Conservation (phyloP, 106 monocot species). For the Xerophyta viscosa region DNA sequence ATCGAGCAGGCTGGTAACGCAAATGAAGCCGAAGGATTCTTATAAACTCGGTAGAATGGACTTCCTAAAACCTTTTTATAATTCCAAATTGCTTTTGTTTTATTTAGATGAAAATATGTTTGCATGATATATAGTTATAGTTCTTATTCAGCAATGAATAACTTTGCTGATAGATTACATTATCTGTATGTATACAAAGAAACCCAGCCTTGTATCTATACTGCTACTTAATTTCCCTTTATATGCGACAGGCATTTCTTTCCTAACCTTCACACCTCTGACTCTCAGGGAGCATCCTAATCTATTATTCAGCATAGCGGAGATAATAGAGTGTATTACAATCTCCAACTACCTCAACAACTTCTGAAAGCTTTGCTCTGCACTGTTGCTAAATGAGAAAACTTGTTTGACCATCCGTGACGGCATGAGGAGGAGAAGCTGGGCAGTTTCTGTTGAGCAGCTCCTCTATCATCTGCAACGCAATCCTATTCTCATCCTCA, state of each 20-base stretch:
- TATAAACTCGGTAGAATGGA: no score
- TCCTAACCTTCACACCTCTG: not conserved
- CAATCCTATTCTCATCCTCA: slow-evolving; percentile 64
- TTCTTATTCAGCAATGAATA: not conserved
- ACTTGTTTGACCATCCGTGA: not conserved
- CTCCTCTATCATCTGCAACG: slow-evolving; percentile 84
- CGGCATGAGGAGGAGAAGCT: slow-evolving; percentile 8
- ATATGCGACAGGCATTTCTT: not conserved
- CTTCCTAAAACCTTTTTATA: no score
- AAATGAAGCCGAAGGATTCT: no score
- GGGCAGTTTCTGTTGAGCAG: slow-evolving; percentile 48
- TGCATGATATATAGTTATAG: not conserved
- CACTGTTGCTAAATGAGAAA: not conserved
- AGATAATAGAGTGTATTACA: not conserved
- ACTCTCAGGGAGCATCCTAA: not conserved
- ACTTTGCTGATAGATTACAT: not conserved
- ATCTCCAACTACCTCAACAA: not conserved
- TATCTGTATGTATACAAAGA: not conserved
- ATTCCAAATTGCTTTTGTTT: no score
- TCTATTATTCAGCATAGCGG: not conserved
- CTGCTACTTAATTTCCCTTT: not conserved
- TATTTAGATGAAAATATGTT: not conserved
- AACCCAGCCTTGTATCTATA: not conserved
- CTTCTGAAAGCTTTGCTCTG: not conserved
- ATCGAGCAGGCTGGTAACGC: not conserved